Evolutionary conservation across 441 rosid genomes (phyloP).

Genomic region (Sinapis alba): DNA sequence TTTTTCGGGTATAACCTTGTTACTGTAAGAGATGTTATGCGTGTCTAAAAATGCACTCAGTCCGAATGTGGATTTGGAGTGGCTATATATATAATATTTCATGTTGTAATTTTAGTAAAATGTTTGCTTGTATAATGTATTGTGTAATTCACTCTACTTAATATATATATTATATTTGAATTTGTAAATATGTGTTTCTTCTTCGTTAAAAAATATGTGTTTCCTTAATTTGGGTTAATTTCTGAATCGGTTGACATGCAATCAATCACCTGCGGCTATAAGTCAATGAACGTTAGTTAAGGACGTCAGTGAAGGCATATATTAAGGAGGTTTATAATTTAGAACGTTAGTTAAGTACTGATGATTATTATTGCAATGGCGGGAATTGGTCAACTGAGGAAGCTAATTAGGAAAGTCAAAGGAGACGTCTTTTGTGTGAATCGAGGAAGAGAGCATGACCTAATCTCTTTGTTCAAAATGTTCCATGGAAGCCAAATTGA

Average conservation of each 20-base stretch:
- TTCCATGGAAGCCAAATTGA: conserved; percentile 1
- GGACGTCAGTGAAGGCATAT: conserved; percentile 23
- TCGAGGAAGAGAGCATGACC: background rate
- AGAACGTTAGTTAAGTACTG: background rate
- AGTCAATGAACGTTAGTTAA: conserved; percentile 17
- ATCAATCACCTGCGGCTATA: conserved; percentile 11
- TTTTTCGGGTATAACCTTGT: conserved; percentile 33
- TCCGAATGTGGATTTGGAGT: conserved; percentile 60
- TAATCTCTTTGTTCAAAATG: conserved; percentile 5
- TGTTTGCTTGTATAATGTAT: conserved; percentile 34
- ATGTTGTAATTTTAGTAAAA: conserved; percentile 25
- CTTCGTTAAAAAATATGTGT: background rate
- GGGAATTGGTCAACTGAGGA: conserved; percentile 13
- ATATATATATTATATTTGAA: conserved; percentile 15
- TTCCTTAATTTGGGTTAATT: background rate
- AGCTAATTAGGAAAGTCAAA: conserved; percentile 27
- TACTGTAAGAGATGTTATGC: conserved; percentile 18
- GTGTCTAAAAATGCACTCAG: conserved; percentile 54
- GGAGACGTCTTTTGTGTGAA: background rate
- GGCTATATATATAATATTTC: conserved; percentile 36
- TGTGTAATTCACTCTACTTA: conserved; percentile 21
- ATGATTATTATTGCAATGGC: conserved; percentile 2
- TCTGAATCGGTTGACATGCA: background rate
- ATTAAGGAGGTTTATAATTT: conserved; percentile 9
- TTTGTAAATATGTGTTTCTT: background rate